Conservation (phyloP, 192 early-diverging fungal genomes). For the Hyaloraphidium curvatum region DNA sequence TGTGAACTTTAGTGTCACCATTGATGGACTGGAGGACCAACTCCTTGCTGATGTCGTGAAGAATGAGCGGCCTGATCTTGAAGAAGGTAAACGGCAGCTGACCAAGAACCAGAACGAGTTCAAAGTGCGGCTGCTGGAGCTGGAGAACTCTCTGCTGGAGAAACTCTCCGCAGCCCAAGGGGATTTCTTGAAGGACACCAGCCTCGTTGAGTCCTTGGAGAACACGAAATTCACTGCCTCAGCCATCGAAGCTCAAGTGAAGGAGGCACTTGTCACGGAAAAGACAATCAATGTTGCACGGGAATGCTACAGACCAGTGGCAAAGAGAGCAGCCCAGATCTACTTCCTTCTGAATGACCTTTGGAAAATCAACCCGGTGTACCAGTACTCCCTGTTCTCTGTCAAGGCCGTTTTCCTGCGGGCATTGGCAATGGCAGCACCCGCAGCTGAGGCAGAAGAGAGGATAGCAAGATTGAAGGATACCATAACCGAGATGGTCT, state of each 20-base stretch:
- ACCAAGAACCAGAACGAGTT: slow-evolving; percentile 52
- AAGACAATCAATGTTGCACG: slow-evolving; percentile 49
- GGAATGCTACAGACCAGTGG: slow-evolving; percentile 41
- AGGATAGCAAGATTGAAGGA: slow-evolving; percentile 32
- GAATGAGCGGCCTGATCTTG: slow-evolving; percentile 42
- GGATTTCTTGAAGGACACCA: slow-evolving; percentile 44
- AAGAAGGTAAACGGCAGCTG: slow-evolving; percentile 37
- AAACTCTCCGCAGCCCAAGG: slow-evolving; percentile 38
- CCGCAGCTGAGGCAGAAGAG: slow-evolving; percentile 41
- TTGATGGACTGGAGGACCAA: slow-evolving; percentile 42
- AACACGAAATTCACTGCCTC: slow-evolving; percentile 40
- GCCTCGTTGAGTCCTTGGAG: slow-evolving; percentile 41
- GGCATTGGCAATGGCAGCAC: slow-evolving; percentile 31
- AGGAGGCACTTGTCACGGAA: slow-evolving; percentile 42
- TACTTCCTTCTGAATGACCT: slow-evolving; percentile 45
- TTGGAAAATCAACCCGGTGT: slow-evolving; percentile 51
- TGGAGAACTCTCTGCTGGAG: slow-evolving; percentile 38
- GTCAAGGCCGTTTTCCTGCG: slow-evolving; percentile 48
- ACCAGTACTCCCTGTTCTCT: slow-evolving; percentile 46
- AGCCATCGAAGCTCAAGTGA: slow-evolving; percentile 42
- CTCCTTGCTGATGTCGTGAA: slow-evolving; percentile 45
- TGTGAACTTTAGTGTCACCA: slow-evolving; percentile 46
- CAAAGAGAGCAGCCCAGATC: slow-evolving; percentile 35
- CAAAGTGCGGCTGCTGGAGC: slow-evolving; percentile 38
- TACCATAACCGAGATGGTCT: slow-evolving; percentile 40